Conservation (phyloP, 257 asterid species). For the Jacaranda copaia region DNA sequence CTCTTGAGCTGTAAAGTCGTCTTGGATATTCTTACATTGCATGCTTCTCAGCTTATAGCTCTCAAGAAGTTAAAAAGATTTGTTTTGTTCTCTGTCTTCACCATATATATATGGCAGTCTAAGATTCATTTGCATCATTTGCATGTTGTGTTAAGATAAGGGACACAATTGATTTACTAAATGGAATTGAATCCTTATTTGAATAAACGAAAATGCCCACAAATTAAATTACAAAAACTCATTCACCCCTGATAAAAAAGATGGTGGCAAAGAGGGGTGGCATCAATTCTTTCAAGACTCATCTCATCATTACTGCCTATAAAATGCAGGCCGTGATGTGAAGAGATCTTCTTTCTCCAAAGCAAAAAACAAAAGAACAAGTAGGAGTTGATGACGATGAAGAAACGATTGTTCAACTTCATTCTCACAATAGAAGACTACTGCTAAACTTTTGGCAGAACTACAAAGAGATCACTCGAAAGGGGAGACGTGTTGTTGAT, state of each 20-base stretch:
- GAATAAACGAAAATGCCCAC: neutral
- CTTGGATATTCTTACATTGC: no score
- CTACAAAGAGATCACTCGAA: slow-evolving; percentile 11
- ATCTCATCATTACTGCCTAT: slow-evolving; percentile 41
- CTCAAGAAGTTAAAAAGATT: no score
- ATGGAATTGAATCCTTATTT: slow-evolving; percentile 34
- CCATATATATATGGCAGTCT: neutral
- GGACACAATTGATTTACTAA: neutral
- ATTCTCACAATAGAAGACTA: neutral
- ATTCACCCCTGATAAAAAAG: no score
- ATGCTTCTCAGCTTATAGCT: no score
- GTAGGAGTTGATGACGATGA: neutral
- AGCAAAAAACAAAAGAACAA: neutral
- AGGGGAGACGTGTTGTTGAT: slow-evolving; percentile 29
- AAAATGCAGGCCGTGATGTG: slow-evolving; percentile 43
- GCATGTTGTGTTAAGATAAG: neutral
- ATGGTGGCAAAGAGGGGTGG: no score
- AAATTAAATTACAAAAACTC: neutral
- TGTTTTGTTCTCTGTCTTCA: no score
- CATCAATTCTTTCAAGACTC: no score
- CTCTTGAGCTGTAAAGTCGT: no score
- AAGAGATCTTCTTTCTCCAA: neutral
- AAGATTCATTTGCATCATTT: no score
- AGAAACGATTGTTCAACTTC: slow-evolving; percentile 26
- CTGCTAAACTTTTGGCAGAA: neutral